Evolutionary conservation across 2,329 filamentous ascomycete species (phyloP), one percentile per base, ranked within the genome.

Genomic region (Ceratocystis harringtonii): DNA sequence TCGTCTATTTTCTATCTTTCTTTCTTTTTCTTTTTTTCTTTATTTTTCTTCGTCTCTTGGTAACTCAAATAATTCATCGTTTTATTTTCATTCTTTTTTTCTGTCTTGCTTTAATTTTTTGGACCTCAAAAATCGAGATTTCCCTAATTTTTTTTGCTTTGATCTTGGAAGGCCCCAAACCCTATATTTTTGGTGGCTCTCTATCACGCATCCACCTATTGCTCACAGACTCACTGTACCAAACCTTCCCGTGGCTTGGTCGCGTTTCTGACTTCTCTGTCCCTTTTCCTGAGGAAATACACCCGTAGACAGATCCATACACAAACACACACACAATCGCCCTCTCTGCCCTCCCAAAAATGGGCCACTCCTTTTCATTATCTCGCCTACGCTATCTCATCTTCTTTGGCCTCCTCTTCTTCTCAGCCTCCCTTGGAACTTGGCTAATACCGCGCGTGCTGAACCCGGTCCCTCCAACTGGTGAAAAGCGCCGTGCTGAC

Each of bases 401-500:
- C 66, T 73, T 79, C 61, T 70, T 75, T 61, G 69, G 70, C 32
- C 57, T 74, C 69, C 69, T 78, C 68, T 69, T 81, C 69, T 68
- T 78, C 68, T 65, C 76, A 57, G 65, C 83, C 69, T 74, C 80
- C 67, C 77, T 84, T 69, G 67, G 78, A 61, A 74, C 80, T 61
- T 80, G 78, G 71, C 73, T 78, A 36, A 71, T 87, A 5, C 80
- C 83, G 57, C 77, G 78, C 64, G 73, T 79, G 55, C 78, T 88
- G 68, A 83, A 87, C 67, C 87, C 87, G 1, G 81, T 81, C n/a
- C 79, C 78, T n/a, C 83, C 82, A 66, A 78, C 80, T 67, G 79
- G 79, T 44, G 82, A 83, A 62, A 84, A 86, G 74, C 79, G 81
- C 62, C 76, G 78, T 63, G 83, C 85, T 69, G 86, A 90, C 72